These are phyloP conservation scores for Chytridium lagenaria DNA, from an alignment of 371 early-diverging fungal species.

Conservation along the genomic window DNA sequence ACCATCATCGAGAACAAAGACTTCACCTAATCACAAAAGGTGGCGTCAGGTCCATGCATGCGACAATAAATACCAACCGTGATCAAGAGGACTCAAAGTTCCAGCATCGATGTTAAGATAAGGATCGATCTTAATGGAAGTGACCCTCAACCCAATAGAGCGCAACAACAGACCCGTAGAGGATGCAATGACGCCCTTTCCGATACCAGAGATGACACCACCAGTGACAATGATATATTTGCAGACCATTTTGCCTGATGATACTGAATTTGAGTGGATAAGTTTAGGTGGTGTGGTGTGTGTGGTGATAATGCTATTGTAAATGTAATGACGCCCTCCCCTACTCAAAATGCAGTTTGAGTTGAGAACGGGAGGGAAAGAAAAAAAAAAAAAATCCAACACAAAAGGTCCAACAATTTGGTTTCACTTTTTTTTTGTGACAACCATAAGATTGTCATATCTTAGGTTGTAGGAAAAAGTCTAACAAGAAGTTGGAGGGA, in stretches of 20 bases:
- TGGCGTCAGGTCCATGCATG: background rate
- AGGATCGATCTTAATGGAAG: slow-evolving; percentile 99
- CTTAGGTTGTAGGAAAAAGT: background rate
- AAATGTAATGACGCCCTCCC: too few relatives aligned
- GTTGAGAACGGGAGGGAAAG: slow-evolving; percentile 6
- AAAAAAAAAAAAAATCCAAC: background rate
- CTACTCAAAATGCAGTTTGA: too few relatives aligned
- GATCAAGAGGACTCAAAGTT: slow-evolving; percentile 96
- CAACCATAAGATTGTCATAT: background rate
- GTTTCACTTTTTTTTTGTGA: background rate
- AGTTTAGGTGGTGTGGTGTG: background rate
- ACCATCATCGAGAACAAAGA: slow-evolving; percentile 99
- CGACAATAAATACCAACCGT: slow-evolving; percentile 68
- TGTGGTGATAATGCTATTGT: too few relatives aligned
- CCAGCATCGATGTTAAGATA: slow-evolving; percentile 99
- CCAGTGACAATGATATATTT: slow-evolving; percentile 99
- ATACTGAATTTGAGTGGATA: background rate
- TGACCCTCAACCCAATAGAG: slow-evolving; percentile 92
- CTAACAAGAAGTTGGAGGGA: background rate
- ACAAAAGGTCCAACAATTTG: background rate
- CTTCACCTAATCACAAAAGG: slow-evolving; percentile 77
- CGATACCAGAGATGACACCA: slow-evolving; percentile 98
- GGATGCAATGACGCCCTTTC: slow-evolving; percentile 99
- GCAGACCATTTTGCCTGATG: background rate
- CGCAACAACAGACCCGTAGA: slow-evolving; percentile 96